Percentiles rank a stretch among this genome's conserved stretches.
These are phyloP conservation scores for Pythium apleroticum DNA, from an alignment of 352 stramenopile genomes.

Conservation along the genomic window DNA sequence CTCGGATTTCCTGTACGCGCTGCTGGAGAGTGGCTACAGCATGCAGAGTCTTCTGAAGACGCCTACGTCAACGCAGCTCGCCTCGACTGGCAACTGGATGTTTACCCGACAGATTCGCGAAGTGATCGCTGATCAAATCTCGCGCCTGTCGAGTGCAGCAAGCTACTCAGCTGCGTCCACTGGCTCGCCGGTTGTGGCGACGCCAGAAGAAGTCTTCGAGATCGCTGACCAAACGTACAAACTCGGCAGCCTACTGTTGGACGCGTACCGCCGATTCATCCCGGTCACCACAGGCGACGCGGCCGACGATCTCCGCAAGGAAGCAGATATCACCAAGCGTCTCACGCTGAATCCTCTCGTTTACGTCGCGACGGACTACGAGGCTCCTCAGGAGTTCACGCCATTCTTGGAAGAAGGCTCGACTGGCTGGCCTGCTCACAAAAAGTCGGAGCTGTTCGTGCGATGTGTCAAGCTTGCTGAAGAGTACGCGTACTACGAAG, in stretches of 20 bases:
- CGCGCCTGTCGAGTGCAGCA: conserved; percentile 45
- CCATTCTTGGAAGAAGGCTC: conserved; percentile 14
- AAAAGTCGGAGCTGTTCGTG: conserved; percentile 53
- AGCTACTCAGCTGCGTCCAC: conserved; percentile 41
- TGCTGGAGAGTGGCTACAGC: conserved; percentile 66
- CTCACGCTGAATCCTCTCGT: conserved; percentile 71
- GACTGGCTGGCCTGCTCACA: conserved; percentile 40
- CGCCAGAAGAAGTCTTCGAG: conserved; percentile 64
- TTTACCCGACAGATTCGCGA: conserved; percentile 62
- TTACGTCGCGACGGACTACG: conserved; percentile 54
- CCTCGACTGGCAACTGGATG: conserved; percentile 50
- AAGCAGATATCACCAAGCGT: conserved; percentile 57
- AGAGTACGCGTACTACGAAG: conserved; percentile 80
- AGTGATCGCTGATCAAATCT: conserved; percentile 63
- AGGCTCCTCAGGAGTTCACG: conserved; percentile 17
- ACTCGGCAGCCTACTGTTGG: conserved; percentile 52
- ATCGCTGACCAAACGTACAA: conserved; percentile 58
- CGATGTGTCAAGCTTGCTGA: conserved; percentile 63
- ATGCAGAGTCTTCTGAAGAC: conserved; percentile 70
- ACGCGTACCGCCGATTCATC: conserved; percentile 56
- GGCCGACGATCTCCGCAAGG: conserved; percentile 60
- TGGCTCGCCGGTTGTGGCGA: conserved; percentile 44
- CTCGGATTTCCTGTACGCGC: conserved; percentile 51
- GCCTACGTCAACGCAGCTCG: conserved; percentile 27
- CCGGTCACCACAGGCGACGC: conserved; percentile 37